phyloP scores from a whole-genome alignment of 1,284 basidiomycete genomes.

The Ceratobasidium sp. region DNA sequence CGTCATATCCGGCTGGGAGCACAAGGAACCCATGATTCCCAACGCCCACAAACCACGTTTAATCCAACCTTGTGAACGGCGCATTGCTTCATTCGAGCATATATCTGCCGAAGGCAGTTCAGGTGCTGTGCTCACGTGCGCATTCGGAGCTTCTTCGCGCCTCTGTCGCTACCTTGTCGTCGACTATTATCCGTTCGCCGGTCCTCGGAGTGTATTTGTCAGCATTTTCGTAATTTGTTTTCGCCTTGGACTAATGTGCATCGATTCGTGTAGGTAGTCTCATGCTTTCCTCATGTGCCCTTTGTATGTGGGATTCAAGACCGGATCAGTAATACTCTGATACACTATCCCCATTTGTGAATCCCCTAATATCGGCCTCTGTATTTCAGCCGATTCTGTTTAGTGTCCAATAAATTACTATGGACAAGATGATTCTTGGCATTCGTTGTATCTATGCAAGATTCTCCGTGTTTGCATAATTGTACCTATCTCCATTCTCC shows the following conservation, averaged over 20 bases:
- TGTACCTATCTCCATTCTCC: background rate
- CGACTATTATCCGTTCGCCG: background rate
- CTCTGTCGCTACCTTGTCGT: slow-evolving; percentile 34
- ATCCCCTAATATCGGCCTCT: too few species aligned
- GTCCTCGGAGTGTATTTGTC: background rate
- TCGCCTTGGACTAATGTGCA: background rate
- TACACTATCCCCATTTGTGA: too few species aligned
- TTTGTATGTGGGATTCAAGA: too few species aligned
- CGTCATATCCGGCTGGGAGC: background rate
- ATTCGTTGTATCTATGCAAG: background rate
- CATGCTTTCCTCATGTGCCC: background rate
- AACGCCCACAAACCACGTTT: background rate
- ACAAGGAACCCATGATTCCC: background rate
- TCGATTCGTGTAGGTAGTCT: background rate
- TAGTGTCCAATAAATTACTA: background rate
- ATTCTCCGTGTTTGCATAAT: slow-evolving; percentile 1
- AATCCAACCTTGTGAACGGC: background rate
- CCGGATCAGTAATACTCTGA: too few species aligned
- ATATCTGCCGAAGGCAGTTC: background rate
- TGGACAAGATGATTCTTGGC: background rate
- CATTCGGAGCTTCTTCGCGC: slow-evolving; percentile 32
- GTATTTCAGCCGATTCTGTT: background rate
- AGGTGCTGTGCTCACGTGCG: slow-evolving; percentile 27
- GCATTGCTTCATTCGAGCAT: background rate
- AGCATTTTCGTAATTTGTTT: background rate